Percentiles rank a stretch among this genome's conserved stretches.
Conservation (phyloP, 1,139 yeast genomes). For the Pichia sp. region DNA sequence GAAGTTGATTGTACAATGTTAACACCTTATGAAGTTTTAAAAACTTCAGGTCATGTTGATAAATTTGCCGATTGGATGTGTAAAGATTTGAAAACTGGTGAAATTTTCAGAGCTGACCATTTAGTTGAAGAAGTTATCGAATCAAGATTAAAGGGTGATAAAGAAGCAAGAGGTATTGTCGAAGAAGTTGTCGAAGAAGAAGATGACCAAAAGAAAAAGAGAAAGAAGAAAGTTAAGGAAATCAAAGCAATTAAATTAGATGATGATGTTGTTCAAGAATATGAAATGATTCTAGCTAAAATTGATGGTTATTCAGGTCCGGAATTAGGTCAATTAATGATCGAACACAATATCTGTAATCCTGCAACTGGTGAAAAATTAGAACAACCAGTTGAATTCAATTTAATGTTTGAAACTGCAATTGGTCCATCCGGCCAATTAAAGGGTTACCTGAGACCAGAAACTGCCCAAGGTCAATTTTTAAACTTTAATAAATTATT, state of each 20-base stretch:
- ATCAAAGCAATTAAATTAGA: conserved; percentile 83
- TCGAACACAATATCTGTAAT: conserved; percentile 73
- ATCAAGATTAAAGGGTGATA: conserved; percentile 91
- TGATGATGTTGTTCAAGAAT: conserved; percentile 70
- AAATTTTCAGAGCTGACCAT: conserved; percentile 97
- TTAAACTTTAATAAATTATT: conserved; percentile 88
- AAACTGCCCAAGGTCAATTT: conserved; percentile 99
- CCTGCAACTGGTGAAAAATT: conserved; percentile 84
- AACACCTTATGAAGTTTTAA: conserved; percentile 95
- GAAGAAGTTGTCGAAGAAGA: conserved; percentile 58
- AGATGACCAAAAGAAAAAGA: conserved; percentile 52
- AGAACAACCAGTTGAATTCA: conserved; percentile 90
- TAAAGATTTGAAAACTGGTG: conserved; percentile 90
- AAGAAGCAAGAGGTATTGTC: conserved; percentile 82
- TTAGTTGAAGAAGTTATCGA: conserved; percentile 96
- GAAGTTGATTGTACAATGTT: conserved; percentile 98
- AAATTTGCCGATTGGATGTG: conserved; percentile 99
- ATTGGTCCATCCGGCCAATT: conserved; percentile 97
- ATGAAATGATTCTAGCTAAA: conserved; percentile 80
- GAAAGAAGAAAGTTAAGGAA: conserved; percentile 96
- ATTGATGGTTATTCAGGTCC: conserved; percentile 95
- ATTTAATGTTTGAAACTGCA: conserved; percentile 98
- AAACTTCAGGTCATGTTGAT: conserved; percentile 98
- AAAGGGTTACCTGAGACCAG: conserved; percentile 95
- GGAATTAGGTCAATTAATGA: conserved; percentile 83